Conservation (phyloP, 169 alveolate species). For the Eimeria falciformis region DNA sequence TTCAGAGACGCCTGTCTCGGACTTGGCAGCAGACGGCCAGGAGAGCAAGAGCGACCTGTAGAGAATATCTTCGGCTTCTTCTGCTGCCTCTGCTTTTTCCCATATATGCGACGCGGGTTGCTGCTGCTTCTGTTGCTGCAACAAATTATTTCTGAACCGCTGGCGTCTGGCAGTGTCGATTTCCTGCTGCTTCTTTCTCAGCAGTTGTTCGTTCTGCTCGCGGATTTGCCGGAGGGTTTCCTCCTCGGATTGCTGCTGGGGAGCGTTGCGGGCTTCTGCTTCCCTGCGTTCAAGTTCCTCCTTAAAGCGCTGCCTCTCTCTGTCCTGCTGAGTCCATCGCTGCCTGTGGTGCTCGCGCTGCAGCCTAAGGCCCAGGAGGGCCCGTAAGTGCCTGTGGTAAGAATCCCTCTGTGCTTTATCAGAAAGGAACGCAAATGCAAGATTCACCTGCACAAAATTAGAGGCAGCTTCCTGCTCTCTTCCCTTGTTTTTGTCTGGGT, state of each 20-base stretch:
- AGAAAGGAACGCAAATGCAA: constrained; percentile 63
- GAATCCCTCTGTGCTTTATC: constrained; percentile 6
- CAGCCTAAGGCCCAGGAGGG: constrained; percentile 31
- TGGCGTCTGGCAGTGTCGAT: neutral
- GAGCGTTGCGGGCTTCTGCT: constrained; percentile 20
- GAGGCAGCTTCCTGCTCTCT: constrained; percentile 66
- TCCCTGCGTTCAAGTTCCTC: constrained; percentile 59
- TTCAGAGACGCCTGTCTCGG: neutral
- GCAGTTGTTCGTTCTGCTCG: constrained; percentile 20
- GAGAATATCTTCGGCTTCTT: constrained; percentile 38
- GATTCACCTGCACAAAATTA: constrained; percentile 54
- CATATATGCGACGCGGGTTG: constrained; percentile 5
- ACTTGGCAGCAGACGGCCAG: constrained; percentile 32
- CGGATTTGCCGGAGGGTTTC: neutral
- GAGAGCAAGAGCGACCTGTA: constrained; percentile 52
- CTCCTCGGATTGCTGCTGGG: neutral
- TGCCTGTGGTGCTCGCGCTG: constrained; percentile 55
- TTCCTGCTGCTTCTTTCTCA: neutral
- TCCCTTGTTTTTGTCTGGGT: constrained; percentile 74
- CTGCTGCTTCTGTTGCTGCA: constrained; percentile 16
- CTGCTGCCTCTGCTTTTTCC: constrained; percentile 33
- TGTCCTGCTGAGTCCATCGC: constrained; percentile 47
- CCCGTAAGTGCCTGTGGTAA: constrained; percentile 51
- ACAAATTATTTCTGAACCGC: neutral
- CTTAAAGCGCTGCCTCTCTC: constrained; percentile 17